phyloP scores from a whole-genome alignment of 1,139 yeast genomes.

The Waltiozyma sp. region DNA sequence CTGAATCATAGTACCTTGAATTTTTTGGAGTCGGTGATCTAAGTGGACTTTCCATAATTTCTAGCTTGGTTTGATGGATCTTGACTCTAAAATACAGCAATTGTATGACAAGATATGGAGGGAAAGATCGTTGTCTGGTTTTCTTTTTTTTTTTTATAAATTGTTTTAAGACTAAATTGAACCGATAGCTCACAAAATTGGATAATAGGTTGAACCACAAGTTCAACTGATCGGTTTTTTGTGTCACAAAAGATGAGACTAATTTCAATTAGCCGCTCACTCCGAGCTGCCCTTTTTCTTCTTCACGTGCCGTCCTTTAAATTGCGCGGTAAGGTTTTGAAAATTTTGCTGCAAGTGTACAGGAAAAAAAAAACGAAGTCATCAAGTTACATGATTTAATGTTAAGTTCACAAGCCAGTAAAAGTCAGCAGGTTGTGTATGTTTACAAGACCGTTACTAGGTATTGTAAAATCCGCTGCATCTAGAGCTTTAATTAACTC shows the following conservation, averaged over 20 bases:
- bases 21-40: not conserved
- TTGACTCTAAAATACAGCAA: too few relatives aligned
- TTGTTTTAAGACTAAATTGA: too few relatives aligned
- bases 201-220: not conserved
- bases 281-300: too few relatives aligned
- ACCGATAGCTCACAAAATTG: too few relatives aligned
- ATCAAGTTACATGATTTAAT: not conserved
- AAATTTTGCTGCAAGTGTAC: not conserved
- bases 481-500: not conserved
- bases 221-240: not conserved
- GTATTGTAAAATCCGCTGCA: not conserved
- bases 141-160: too few relatives aligned
- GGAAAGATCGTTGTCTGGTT: too few relatives aligned
- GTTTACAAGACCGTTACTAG: constrained; percentile 1
- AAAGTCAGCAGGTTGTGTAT: too few relatives aligned
- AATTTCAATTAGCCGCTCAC: not conserved
- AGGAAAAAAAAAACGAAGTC: not conserved
- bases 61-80: not conserved
- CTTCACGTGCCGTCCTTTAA: too few relatives aligned
- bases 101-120: too few relatives aligned
- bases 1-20: not conserved
- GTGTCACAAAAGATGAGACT: not conserved
- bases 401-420: too few relatives aligned
- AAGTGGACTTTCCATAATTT: not conserved
- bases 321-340: too few relatives aligned